Base-by-base conservation (phyloP, 2,329 filamentous ascomycete species). In the Claviceps citrina region DNA sequence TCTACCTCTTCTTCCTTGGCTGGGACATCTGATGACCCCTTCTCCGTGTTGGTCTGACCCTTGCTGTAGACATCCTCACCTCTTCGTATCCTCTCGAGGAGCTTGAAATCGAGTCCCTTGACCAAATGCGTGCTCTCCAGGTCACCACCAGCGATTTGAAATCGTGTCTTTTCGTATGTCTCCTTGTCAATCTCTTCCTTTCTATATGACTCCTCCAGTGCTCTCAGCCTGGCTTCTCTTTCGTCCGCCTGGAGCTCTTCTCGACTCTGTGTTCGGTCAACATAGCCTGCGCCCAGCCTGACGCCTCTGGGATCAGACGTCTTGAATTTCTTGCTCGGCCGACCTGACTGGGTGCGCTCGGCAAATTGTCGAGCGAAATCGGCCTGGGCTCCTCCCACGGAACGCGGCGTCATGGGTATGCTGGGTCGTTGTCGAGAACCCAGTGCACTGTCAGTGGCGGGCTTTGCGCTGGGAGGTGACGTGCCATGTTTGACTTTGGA, bases 391-490 rank as follows among this genome's bases (percentile, higher is more conserved):
- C 53, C 51, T 10, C 51, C 57, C 16, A 86, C 68, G 19, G 80
- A 76, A 38, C 84, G 81, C 80, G 89, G 89, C 36, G 89, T 95
- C 89, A 95, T 95, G 42, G 85, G 85, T 45, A 94, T 89, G 59
- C 75, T 89, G 26, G 82, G 73, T 48, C 77, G 76, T 61, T 82
- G 77, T 52, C 81, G 74, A 43, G 84, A 91, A 18, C 86, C 86
- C 42, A 93, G 68, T 4, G 75, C 62, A 36, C 64, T 62, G 35
- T 68, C 62, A 24, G 41, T 49, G 31, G 45, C 47, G 9, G 51
- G 44, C 40, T 48, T 49, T 44, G 51, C 46, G 46, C 50, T 44
- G 49, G 48, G 46, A 39, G 49, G 53, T 12, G 71, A 66, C 36
- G 64, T 55, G 46, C 64, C 69, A 66, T 71, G 59, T 55, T 60